These are phyloP conservation scores for Microbotryum lychnidis-dioicae DNA, from an alignment of 1,284 basidiomycete species.

Conservation along the genomic window DNA sequence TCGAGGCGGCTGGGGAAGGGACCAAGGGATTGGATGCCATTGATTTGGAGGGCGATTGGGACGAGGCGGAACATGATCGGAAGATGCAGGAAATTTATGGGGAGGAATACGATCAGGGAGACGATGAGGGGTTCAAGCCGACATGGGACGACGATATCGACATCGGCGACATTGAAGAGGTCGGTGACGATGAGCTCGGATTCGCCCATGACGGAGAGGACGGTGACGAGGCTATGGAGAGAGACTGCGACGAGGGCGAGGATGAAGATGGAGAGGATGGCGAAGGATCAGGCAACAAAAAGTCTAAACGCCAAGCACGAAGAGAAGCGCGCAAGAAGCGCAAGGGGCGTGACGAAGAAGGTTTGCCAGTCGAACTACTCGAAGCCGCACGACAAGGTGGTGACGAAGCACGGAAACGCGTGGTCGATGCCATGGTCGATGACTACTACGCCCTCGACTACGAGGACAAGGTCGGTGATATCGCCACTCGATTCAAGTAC, in stretches of 20 bases:
- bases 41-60: slow-evolving; percentile 56
- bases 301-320: slow-evolving; percentile 11
- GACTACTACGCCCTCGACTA: slow-evolving; percentile 85
- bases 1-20: slow-evolving; percentile 52
- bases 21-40: slow-evolving; percentile 37
- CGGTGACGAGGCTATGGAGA: slow-evolving; percentile 40
- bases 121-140: slow-evolving; percentile 61
- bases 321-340: slow-evolving; percentile 51
- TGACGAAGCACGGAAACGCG: slow-evolving; percentile 39
- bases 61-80: slow-evolving; percentile 63
- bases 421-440: slow-evolving; percentile 78
- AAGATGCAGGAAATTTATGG: slow-evolving; percentile 63
- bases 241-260: slow-evolving; percentile 48
- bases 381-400: slow-evolving; percentile 25
- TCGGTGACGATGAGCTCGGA: slow-evolving; percentile 41
- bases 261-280: slow-evolving; percentile 39
- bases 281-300: slow-evolving; percentile 27
- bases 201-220: slow-evolving; percentile 38
- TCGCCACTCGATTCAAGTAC: slow-evolving; percentile 93
- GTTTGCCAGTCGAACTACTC: slow-evolving; percentile 25
- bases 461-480: slow-evolving; percentile 87
- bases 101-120: slow-evolving; percentile 50
- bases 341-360: slow-evolving; percentile 44
- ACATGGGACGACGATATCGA: slow-evolving; percentile 82
- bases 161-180: slow-evolving; percentile 57